phyloP scores from a whole-genome alignment of 2,329 filamentous ascomycete genomes.

The Fusarium tuaranense region DNA sequence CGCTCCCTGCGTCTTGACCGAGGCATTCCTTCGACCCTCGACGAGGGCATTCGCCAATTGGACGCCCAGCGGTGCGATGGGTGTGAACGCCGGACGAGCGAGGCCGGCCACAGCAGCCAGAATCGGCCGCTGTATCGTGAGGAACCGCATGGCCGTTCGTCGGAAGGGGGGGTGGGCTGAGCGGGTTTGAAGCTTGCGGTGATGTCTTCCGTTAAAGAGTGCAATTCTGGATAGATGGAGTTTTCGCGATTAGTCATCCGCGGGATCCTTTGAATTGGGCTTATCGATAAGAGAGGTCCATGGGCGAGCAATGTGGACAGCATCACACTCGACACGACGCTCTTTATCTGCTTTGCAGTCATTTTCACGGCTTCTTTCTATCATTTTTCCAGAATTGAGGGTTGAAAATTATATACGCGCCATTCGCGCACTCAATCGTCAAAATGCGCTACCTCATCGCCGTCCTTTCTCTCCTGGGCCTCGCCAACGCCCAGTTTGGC shows the following conservation, averaged over 20 bases:
- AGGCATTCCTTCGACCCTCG: slow-evolving; percentile 65
- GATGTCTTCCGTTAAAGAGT: slow-evolving; percentile 12
- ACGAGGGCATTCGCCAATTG: slow-evolving; percentile 56
- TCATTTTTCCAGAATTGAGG: neutral
- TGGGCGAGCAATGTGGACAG: slow-evolving; percentile 38
- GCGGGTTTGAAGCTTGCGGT: slow-evolving; percentile 36
- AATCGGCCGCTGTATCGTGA: slow-evolving; percentile 60
- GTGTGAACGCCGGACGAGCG: slow-evolving; percentile 40
- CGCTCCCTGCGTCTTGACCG: slow-evolving; percentile 74
- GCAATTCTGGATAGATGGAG: slow-evolving; percentile 38
- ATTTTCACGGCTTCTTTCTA: neutral
- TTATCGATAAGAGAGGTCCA: slow-evolving; percentile 46
- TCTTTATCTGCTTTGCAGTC: neutral
- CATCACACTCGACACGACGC: slow-evolving; percentile 18
- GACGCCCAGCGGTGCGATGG: slow-evolving; percentile 34
- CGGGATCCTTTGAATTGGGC: neutral
- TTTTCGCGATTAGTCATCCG: slow-evolving; percentile 47
- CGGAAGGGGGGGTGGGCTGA: slow-evolving; percentile 51
- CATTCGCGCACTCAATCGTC: slow-evolving; percentile 2
- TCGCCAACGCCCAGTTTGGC: slow-evolving; percentile 84
- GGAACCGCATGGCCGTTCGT: slow-evolving; percentile 57
- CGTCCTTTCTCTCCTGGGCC: slow-evolving; percentile 69
- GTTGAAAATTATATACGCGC: neutral
- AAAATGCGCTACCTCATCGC: slow-evolving; percentile 53
- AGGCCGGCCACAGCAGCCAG: slow-evolving; percentile 53